A percentile compares a stretch with the other conserved stretches of the same genome.
Conservation (phyloP, 352 stramenopile genomes). For the Globisporangium okanoganense region DNA sequence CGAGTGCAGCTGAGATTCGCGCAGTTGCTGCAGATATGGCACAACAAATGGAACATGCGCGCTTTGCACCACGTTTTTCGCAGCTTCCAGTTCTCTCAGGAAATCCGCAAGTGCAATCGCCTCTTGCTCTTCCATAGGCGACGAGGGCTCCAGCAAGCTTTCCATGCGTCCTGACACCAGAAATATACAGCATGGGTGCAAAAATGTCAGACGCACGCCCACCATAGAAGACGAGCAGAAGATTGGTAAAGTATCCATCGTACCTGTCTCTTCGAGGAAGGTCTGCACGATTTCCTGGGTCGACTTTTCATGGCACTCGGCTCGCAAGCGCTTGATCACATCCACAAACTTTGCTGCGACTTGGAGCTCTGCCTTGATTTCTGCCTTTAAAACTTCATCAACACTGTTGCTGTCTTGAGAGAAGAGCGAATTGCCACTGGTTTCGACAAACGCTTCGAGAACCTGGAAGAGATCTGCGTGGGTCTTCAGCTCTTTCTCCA, state of each 20-base stretch:
- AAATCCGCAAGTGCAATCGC: constrained; percentile 65
- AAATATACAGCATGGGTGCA: background rate
- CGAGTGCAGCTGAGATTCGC: constrained; percentile 24
- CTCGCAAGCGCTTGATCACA: constrained; percentile 34
- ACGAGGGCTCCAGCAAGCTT: constrained; percentile 42
- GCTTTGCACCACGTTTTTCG: constrained; percentile 53
- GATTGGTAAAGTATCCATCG: background rate
- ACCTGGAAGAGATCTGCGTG: constrained; percentile 49
- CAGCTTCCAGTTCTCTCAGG: constrained; percentile 54
- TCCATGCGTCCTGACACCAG: constrained; percentile 26
- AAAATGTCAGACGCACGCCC: background rate
- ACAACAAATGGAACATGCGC: constrained; percentile 60
- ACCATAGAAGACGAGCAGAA: background rate
- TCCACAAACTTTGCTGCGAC: constrained; percentile 27
- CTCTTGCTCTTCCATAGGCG: constrained; percentile 44
- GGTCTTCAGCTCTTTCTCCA: constrained; percentile 55
- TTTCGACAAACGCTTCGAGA: constrained; percentile 45
- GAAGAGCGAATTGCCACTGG: constrained; percentile 20
- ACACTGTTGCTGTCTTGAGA: background rate
- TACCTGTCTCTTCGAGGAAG: constrained; percentile 52
- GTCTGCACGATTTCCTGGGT: constrained; percentile 54
- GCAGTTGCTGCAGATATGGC: constrained; percentile 66
- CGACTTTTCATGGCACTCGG: constrained; percentile 49
- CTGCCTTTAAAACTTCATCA: background rate
- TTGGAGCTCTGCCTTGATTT: constrained; percentile 3